Evolutionary conservation across 2,329 filamentous ascomycete species (phyloP).

Genomic region (Drechslera avenae): DNA sequence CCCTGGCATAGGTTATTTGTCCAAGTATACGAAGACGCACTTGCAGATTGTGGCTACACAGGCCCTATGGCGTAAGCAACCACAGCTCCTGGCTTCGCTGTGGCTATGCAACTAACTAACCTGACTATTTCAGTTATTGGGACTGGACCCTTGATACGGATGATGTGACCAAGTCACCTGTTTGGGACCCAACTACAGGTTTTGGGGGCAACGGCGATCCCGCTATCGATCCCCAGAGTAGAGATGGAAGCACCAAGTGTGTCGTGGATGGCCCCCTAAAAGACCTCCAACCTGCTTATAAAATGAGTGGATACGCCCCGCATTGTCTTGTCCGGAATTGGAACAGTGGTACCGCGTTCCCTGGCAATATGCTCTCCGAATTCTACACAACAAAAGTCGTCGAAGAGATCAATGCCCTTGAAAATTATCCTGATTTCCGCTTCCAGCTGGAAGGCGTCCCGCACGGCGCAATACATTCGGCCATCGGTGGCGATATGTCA

Average conservation of each 20-base stretch:
- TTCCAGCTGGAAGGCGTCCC: slow-evolving; percentile 31
- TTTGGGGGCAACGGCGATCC: slow-evolving; percentile 41
- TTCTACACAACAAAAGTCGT: neutral
- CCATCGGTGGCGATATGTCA: slow-evolving; percentile 36
- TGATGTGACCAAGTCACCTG: slow-evolving; percentile 27
- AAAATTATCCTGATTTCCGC: slow-evolving; percentile 20
- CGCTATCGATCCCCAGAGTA: slow-evolving; percentile 6
- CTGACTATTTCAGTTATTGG: slow-evolving; percentile 34
- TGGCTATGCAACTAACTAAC: neutral
- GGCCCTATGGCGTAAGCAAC: slow-evolving; percentile 8
- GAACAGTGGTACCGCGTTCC: slow-evolving; percentile 6
- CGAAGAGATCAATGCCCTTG: neutral
- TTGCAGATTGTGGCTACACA: slow-evolving; percentile 34
- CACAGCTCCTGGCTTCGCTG: neutral
- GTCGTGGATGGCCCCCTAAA: slow-evolving; percentile 33
- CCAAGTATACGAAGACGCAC: slow-evolving; percentile 37
- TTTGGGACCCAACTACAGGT: slow-evolving; percentile 28
- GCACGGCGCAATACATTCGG: slow-evolving; percentile 34
- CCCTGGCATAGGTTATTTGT: slow-evolving; percentile 47
- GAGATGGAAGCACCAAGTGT: slow-evolving; percentile 12
- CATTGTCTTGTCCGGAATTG: slow-evolving; percentile 38
- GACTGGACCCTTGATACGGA: slow-evolving; percentile 45
- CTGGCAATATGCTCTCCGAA: neutral
- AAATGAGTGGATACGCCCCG: slow-evolving; percentile 7
- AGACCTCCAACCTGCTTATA: slow-evolving; percentile 21